A percentile compares a stretch with the other conserved stretches of the same genome.
These are phyloP conservation scores for Penicillium fuscoglaucum DNA, from an alignment of 2,329 filamentous ascomycete genomes.

Conservation along the genomic window DNA sequence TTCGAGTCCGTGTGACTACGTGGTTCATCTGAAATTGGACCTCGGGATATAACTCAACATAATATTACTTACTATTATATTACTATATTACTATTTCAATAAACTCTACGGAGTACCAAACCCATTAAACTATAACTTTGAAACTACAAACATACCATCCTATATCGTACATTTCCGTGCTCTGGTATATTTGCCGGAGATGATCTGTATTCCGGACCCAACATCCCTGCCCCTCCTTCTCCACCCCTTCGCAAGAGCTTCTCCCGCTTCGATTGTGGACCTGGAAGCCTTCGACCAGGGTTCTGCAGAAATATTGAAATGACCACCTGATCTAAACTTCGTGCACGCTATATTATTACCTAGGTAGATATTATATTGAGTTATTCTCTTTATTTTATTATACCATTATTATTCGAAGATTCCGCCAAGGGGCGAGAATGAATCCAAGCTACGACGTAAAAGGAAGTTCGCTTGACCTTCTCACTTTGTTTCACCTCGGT, in stretches of 20 bases:
- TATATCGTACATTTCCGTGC: background rate
- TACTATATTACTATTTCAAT: background rate
- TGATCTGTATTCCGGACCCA: slow-evolving; percentile 16
- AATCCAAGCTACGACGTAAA: slow-evolving; percentile 16
- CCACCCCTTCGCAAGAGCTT: slow-evolving; percentile 40
- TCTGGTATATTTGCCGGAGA: slow-evolving; percentile 1
- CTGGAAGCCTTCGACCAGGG: slow-evolving; percentile 30
- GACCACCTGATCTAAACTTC: slow-evolving; percentile 9
- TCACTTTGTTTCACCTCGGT: slow-evolving; percentile 16
- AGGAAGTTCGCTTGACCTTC: slow-evolving; percentile 27
- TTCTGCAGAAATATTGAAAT: slow-evolving; percentile 28
- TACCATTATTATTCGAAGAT: background rate
- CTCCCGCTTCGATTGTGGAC: slow-evolving; percentile 43
- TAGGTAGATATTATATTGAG: background rate
- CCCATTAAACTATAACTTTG: too few species aligned
- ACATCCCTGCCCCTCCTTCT: slow-evolving; percentile 28
- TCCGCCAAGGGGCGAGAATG: slow-evolving; percentile 9
- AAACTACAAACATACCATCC: background rate
- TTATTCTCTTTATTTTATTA: background rate
- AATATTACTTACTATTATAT: background rate
- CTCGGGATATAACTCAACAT: background rate
- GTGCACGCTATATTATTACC: slow-evolving; percentile 5
- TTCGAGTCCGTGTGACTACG: slow-evolving; percentile 1
- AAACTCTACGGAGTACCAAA: background rate
- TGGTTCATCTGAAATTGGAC: background rate